Conservation (phyloP, 225 moss, liverwort and hornwort species). For the Physcomitrium patens region DNA sequence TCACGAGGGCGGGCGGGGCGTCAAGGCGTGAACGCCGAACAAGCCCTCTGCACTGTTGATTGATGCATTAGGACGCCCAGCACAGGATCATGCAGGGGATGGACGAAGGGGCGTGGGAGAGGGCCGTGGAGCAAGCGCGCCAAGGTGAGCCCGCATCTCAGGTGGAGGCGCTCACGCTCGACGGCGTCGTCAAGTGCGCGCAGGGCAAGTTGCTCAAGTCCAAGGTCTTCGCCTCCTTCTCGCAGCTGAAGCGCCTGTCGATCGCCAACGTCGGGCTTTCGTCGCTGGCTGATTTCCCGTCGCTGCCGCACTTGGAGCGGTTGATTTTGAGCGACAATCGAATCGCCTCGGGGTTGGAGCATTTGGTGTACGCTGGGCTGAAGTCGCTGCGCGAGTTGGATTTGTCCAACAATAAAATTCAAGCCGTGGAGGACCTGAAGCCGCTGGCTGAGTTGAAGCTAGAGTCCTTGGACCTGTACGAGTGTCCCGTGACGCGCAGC, state of each 20-base stretch:
- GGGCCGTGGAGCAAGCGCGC: slow-evolving; percentile 75
- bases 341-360: slow-evolving; percentile 76
- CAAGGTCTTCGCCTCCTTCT: slow-evolving; percentile 52
- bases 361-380: slow-evolving; percentile 72
- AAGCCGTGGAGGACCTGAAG: slow-evolving; percentile 70
- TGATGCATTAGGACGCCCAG: too few species aligned
- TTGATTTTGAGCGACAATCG: slow-evolving; percentile 81
- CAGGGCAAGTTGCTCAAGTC: slow-evolving; percentile 73
- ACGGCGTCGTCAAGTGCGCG: slow-evolving; percentile 74
- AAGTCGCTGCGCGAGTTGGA: slow-evolving; percentile 78
- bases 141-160: slow-evolving; percentile 49
- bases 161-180: slow-evolving; percentile 65
- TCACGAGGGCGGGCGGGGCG: too few species aligned
- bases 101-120: slow-evolving; percentile 78
- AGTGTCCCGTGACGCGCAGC: slow-evolving; percentile 74
- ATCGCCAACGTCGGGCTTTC: slow-evolving; percentile 79
- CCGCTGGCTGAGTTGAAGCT: slow-evolving; percentile 73
- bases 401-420: slow-evolving; percentile 85
- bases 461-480: slow-evolving; percentile 74
- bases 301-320: slow-evolving; percentile 65
- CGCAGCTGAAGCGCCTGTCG: slow-evolving; percentile 72
- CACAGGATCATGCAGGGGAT: slow-evolving; percentile 27
- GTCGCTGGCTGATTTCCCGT: slow-evolving; percentile 72
- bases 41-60: too few species aligned
- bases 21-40: too few species aligned